phyloP scores from a whole-genome alignment of 805 yeast species.

The Sungouiella thailandica region DNA sequence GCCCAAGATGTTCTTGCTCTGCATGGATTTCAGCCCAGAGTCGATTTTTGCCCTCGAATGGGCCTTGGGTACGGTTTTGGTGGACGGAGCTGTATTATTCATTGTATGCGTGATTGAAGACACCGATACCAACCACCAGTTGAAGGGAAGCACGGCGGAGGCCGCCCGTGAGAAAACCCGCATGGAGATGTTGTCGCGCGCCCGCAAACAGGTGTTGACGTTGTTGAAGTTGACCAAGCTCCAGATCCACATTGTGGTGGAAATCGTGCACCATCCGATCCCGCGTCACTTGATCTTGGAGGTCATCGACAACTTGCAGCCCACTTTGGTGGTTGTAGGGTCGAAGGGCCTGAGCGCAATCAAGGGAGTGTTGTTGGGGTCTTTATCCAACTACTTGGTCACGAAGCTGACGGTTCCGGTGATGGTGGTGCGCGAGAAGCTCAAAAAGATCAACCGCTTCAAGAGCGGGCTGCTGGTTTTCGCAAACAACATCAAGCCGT shows the following conservation, averaged over 20 bases:
- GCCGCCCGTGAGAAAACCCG: constrained; percentile 32
- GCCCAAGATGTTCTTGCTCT: constrained; percentile 63
- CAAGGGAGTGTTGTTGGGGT: constrained; percentile 70
- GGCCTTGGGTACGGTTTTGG: constrained; percentile 79
- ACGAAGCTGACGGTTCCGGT: constrained; percentile 71
- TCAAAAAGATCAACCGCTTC: constrained; percentile 62
- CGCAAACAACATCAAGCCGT: constrained; percentile 51
- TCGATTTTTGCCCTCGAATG: constrained; percentile 81
- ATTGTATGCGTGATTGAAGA: constrained; percentile 54
- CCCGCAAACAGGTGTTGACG: constrained; percentile 41
- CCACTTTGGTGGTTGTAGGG: constrained; percentile 71
- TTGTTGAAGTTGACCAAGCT: constrained; percentile 61
- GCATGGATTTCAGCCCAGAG: constrained; percentile 80
- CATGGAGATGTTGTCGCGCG: constrained; percentile 36
- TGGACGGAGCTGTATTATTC: constrained; percentile 77
- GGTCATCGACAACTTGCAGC: constrained; percentile 64
- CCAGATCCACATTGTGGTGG: constrained; percentile 69
- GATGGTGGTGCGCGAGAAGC: constrained; percentile 71
- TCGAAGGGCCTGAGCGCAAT: constrained; percentile 69
- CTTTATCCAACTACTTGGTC: constrained; percentile 66
- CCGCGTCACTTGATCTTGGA: constrained; percentile 69
- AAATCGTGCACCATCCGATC: constrained; percentile 70
- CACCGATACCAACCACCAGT: constrained; percentile 36
- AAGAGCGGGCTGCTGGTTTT: constrained; percentile 44
- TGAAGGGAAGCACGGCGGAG: constrained; percentile 37